Evolutionary conservation across 2,329 filamentous ascomycete genomes (phyloP), one percentile per base, ranked within the genome.

Genomic region (Salinomyces thailandicus): DNA sequence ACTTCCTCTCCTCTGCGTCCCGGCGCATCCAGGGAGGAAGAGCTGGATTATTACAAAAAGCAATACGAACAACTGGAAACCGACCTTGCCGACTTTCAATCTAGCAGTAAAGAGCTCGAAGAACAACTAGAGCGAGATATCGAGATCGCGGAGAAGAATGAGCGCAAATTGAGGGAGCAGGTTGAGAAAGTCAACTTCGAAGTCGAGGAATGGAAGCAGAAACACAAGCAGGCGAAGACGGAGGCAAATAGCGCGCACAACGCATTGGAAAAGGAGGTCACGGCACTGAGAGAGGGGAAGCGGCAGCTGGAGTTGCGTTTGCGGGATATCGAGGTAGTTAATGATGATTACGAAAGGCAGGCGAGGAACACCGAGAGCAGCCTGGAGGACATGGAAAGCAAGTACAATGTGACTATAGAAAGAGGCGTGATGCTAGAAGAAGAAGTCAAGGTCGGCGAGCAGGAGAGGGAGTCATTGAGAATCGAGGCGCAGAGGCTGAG

Each of bases 161-260:
- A 96, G 65, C 75, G 86, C 45, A 70, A 78, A 46, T 64, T 95
- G 50, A 80, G 87, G 59, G 81, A 93, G 60, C 93, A 89, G 66
- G 81, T 85, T 1, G 89, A 96, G 61, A 73, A 71, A 24, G 62
- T 93, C 45, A 77, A 73, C 33, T 98, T 85, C 55, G 87, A 96
- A 61, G 87, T 91, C 1, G 86, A 96, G 40, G 91, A 98, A 64
- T 98, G 91, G 91, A 96, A 96, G 79, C 86, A 82, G 49, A 98
- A 96, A 71, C 93, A 93, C 71, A 94, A 86, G 61, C 86, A 96
- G 59, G 82, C 87, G 45, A 96, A 96, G 61, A 66, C 75, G 28
- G 91, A 98, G 63, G 81, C 85, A 28, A 89, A 81, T 58, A 66
- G 76, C 35, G 86, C 84, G 37, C 91, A 96, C 57, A 87, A 81